Percentiles rank a stretch among this genome's conserved stretches.
These are phyloP conservation scores for Aspergillus sp. DNA, from an alignment of 2,329 filamentous ascomycete genomes.

Conservation along the genomic window DNA sequence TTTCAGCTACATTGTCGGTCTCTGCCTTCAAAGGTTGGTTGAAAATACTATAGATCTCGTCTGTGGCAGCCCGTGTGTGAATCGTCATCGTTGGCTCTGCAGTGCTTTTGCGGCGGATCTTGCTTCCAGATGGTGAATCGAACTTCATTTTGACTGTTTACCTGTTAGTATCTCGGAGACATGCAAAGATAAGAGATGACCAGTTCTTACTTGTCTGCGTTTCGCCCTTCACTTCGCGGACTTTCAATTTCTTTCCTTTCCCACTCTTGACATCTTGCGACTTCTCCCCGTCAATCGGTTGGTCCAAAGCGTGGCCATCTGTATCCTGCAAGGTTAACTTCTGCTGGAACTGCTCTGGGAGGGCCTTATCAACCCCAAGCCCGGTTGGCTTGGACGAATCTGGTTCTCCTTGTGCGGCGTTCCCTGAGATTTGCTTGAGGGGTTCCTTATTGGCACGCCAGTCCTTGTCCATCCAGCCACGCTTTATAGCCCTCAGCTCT, in stretches of 20 bases:
- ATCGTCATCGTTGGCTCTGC: constrained; percentile 96
- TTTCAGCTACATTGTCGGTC: constrained; percentile 56
- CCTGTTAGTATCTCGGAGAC: neutral
- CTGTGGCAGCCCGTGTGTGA: constrained; percentile 89
- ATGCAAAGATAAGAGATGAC: neutral
- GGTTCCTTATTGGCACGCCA: constrained; percentile 53
- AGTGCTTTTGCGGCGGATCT: constrained; percentile 74
- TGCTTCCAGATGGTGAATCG: constrained; percentile 82
- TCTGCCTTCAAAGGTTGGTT: constrained; percentile 72
- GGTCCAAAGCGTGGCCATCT: constrained; percentile 16
- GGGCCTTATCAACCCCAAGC: constrained; percentile 20
- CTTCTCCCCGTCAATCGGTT: constrained; percentile 21
- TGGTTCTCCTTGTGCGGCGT: constrained; percentile 26
- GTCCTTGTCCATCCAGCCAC: constrained; percentile 64
- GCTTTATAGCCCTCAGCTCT: constrained; percentile 76
- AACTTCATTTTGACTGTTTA: constrained; percentile 84
- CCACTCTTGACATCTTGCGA: constrained; percentile 29
- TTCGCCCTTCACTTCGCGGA: constrained; percentile 78
- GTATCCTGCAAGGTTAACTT: constrained; percentile 30
- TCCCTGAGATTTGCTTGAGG: constrained; percentile 55
- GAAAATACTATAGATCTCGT: constrained; percentile 97
- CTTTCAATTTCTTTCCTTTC: constrained; percentile 70
- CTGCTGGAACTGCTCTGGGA: constrained; percentile 33
- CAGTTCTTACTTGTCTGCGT: constrained; percentile 77
- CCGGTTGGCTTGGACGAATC: constrained; percentile 18